Evolutionary conservation across 73 alveolate species (phyloP), one percentile per base, ranked within the genome.

Genomic region (Tetrahymena thermophila): DNA sequence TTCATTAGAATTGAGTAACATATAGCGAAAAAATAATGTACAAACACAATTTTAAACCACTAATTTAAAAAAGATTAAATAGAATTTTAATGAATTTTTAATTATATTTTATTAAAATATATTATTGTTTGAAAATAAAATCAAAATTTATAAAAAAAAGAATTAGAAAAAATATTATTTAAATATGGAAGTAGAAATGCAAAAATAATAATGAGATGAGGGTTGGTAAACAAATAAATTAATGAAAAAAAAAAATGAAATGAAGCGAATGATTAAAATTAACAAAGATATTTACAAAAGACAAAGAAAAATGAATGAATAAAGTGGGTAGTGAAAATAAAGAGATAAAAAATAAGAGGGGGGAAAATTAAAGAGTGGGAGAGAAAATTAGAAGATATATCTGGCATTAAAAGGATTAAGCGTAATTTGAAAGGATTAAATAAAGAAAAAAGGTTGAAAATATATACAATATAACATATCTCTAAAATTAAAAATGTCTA

Each of bases 331-430:
- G 89, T 71, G 89, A 71, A 71, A 71, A 71, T 71, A 71, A 71
- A 71, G 89, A 71, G 89, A 71, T 71, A 71, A 71, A 71, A 71
- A 71, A 71, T 71, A 71, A 71, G 89, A 71, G 89, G 89, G 89
- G 89, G 89, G 89, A 71, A 71, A 71, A 71, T 71, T 71, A 71
- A 71, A 71, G 89, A 71, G 89, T 71, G 89, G 89, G 89, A 71
- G 89, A 71, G 89, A 71, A 71, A 71, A 71, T 71, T 71, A 71
- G 89, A 71, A 71, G 89, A 71, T 71, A 71, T 71, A 71, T 71
- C 89, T 71, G 89, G 89, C 89, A 71, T 71, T 71, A 71, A 71
- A 71, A 71, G 89, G 89, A 28, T 71, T 71, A 71, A 71, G 89
- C 89, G 42, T 71, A 71, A 71, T 71, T 71, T 71, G 89, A 71